These are phyloP conservation scores for Colletotrichum eremochloae DNA, from an alignment of 2,329 filamentous ascomycete species.

Conservation along the genomic window DNA sequence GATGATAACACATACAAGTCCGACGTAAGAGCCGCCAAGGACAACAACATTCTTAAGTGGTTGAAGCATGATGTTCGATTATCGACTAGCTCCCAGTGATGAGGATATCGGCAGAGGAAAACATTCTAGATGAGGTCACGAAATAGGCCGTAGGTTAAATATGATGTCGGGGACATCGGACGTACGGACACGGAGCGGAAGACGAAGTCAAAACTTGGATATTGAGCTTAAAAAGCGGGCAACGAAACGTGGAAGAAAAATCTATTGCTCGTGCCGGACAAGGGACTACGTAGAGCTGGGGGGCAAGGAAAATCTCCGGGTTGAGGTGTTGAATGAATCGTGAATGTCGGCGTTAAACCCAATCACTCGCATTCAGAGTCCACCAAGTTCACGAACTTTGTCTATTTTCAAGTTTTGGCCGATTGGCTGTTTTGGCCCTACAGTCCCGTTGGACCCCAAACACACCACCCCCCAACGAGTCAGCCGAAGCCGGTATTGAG, in stretches of 20 bases:
- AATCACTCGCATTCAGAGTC: background rate
- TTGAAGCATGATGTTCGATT: background rate
- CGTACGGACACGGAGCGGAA: background rate
- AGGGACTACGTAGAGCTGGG: background rate
- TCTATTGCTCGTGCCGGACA: background rate
- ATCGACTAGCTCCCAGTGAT: no score
- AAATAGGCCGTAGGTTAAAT: background rate
- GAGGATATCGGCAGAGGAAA: no score
- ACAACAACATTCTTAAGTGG: slow-evolving; percentile 54
- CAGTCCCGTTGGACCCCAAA: background rate
- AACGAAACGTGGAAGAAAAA: no score
- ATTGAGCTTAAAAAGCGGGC: background rate
- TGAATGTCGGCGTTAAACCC: background rate
- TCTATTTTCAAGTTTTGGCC: background rate
- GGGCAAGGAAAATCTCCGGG: background rate
- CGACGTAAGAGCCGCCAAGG: slow-evolving; percentile 61
- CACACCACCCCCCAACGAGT: background rate
- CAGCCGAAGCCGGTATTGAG: background rate
- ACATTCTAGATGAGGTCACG: no score
- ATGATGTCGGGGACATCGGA: background rate
- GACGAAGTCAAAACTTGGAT: background rate
- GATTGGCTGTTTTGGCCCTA: background rate
- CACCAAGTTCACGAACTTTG: background rate
- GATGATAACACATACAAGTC: slow-evolving; percentile 48
- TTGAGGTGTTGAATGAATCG: background rate